phyloP scores from a whole-genome alignment of 2,329 filamentous ascomycete genomes.

The Geosmithia flava region DNA sequence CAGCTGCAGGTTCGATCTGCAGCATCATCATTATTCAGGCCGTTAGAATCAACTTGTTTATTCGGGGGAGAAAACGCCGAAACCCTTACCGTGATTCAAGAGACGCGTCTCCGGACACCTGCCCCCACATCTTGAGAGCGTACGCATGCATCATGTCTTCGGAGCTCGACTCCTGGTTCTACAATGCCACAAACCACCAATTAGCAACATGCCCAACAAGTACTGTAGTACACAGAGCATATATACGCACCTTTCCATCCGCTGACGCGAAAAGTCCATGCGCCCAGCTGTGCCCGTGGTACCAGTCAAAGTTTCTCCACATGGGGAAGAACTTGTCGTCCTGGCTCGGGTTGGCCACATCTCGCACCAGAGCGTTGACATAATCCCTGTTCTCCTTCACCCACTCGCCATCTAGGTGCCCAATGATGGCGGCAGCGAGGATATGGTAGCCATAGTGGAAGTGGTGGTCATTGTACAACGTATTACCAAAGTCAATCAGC shows the following conservation, averaged over 20 bases:
- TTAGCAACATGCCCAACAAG: background rate
- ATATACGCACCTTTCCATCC: conserved; percentile 54
- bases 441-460: conserved; percentile 85
- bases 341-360: conserved; percentile 63
- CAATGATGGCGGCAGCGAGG: conserved; percentile 74
- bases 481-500: conserved; percentile 80
- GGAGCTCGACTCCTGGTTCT: conserved; percentile 73
- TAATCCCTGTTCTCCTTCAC: conserved; percentile 60
- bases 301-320: conserved; percentile 84
- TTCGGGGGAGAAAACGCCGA: background rate
- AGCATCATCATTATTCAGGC: background rate
- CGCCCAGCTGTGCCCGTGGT: conserved; percentile 88
- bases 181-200: background rate
- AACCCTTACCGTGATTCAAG: conserved; percentile 57
- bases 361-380: conserved; percentile 74
- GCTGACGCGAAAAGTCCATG: conserved; percentile 59
- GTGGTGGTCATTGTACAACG: conserved; percentile 66
- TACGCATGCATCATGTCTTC: conserved; percentile 85
- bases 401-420: conserved; percentile 66
- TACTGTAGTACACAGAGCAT: background rate
- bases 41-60: background rate
- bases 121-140: conserved; percentile 89
- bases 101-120: conserved; percentile 58
- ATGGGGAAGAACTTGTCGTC: conserved; percentile 69
- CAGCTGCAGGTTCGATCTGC: conserved; percentile 68